Conservation (phyloP, 2,329 filamentous ascomycete genomes). For the Davidsoniella australis region DNA sequence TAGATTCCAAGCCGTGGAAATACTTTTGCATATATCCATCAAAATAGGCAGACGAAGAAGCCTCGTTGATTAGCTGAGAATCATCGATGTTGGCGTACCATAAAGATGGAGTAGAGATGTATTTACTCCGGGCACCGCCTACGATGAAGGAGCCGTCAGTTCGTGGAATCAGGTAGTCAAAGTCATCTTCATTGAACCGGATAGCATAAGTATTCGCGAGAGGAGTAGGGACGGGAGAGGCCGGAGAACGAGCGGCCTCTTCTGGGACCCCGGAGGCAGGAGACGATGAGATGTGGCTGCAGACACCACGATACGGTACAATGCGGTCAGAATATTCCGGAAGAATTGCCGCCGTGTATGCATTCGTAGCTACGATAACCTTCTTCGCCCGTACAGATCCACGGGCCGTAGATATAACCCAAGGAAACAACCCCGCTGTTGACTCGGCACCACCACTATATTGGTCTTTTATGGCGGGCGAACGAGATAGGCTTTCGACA, state of each 20-base stretch:
- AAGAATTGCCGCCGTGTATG: constrained; percentile 16
- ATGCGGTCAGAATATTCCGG: constrained; percentile 14
- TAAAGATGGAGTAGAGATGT: constrained; percentile 17
- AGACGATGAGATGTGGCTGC: constrained; percentile 10
- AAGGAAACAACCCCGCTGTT: constrained; percentile 2
- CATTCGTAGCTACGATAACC: constrained; percentile 17
- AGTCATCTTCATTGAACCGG: constrained; percentile 15
- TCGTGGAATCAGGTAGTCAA: constrained; percentile 16
- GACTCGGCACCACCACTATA: too few relatives aligned
- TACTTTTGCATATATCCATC: constrained; percentile 29
- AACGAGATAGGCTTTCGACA: constrained; percentile 12
- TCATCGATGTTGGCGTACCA: constrained; percentile 33
- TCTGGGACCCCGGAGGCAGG: background rate
- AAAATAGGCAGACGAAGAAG: constrained; percentile 24
- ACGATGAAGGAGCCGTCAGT: constrained; percentile 14
- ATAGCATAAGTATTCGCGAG: constrained; percentile 14
- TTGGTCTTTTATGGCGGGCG: background rate
- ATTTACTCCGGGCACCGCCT: constrained; percentile 16
- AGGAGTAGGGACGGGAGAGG: background rate
- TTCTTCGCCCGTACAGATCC: constrained; percentile 14
- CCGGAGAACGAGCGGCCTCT: background rate
- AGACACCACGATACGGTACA: constrained; percentile 12
- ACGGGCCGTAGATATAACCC: constrained; percentile 14
- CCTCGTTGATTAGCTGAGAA: constrained; percentile 24
- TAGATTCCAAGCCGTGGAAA: constrained; percentile 32